These are phyloP conservation scores for Xerocomellus chrysenteron DNA, from an alignment of 768 basidiomycete genomes.

Conservation along the genomic window DNA sequence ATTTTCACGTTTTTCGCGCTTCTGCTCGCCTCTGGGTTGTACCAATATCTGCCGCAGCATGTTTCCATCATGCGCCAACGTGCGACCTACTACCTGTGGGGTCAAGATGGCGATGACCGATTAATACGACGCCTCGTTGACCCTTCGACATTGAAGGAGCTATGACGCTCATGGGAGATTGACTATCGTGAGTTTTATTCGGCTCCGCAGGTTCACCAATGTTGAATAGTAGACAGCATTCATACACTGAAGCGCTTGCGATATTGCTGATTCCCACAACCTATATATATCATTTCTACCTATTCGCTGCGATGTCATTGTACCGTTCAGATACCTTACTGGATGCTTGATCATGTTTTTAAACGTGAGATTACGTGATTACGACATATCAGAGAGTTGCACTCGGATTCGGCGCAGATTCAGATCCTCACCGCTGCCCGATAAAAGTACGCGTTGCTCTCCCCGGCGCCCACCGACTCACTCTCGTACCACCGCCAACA, in stretches of 20 bases:
- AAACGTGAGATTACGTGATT: not conserved
- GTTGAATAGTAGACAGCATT: slow-evolving; percentile 9
- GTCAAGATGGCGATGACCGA: slow-evolving; percentile 45
- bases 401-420: too few species aligned
- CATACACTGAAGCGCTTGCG: not conserved
- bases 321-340: slow-evolving; percentile 15
- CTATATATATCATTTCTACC: slow-evolving; percentile 16
- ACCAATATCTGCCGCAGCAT: slow-evolving; percentile 62
- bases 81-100: slow-evolving; percentile 63
- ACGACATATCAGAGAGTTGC: not conserved
- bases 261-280: slow-evolving; percentile 1
- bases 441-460: not conserved
- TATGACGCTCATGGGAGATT: slow-evolving; percentile 13
- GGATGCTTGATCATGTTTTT: not conserved
- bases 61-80: slow-evolving; percentile 52
- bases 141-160: slow-evolving; percentile 27
- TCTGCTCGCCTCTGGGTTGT: slow-evolving; percentile 50
- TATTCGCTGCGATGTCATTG: slow-evolving; percentile 10
- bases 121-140: slow-evolving; percentile 31
- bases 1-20: slow-evolving; percentile 41
- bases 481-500: slow-evolving; percentile 2
- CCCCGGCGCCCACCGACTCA: not conserved
- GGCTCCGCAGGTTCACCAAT: not conserved
- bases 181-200: slow-evolving; percentile 13
- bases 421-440: not conserved